Conservation (phyloP, 1,139 yeast species). For the Diutina ranongensis region DNA sequence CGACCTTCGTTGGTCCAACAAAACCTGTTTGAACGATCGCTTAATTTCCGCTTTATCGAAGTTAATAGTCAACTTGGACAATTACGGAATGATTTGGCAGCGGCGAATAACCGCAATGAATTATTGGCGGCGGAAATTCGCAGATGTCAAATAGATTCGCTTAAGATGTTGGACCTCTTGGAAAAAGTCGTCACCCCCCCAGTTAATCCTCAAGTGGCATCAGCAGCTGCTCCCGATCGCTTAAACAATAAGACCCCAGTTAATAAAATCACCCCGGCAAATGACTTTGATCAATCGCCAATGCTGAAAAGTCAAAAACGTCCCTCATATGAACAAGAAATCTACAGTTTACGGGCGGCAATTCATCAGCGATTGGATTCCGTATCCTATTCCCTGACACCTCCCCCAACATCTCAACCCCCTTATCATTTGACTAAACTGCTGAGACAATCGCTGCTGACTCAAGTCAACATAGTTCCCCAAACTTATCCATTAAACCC, state of each 20-base stretch:
- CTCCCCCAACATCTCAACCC: neutral
- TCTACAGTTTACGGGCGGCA: neutral
- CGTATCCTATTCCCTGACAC: neutral
- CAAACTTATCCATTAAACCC: conserved; percentile 29
- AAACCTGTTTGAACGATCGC: conserved; percentile 15
- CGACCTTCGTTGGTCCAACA: conserved; percentile 13
- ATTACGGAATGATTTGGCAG: conserved; percentile 25
- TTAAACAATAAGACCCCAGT: conserved; percentile 11
- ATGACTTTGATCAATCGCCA: conserved; percentile 12
- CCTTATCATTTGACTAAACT: neutral
- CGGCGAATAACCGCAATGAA: conserved; percentile 25
- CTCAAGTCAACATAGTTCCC: conserved; percentile 15
- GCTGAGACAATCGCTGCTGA: conserved; percentile 2
- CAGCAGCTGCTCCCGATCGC: conserved; percentile 10
- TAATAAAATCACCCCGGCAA: conserved; percentile 7
- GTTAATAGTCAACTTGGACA: conserved; percentile 24
- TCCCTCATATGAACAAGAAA: neutral
- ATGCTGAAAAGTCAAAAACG: conserved; percentile 9
- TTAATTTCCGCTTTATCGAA: conserved; percentile 28
- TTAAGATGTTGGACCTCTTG: conserved; percentile 29
- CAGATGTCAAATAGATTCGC: neutral
- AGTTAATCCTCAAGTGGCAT: neutral
- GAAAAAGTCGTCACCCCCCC: conserved; percentile 16
- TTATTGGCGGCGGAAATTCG: conserved; percentile 6
- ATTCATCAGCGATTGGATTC: neutral